Percentiles rank a stretch among this genome's conserved stretches.
phyloP scores from a whole-genome alignment of 2,329 filamentous ascomycete species.

The Huntiella decipiens region DNA sequence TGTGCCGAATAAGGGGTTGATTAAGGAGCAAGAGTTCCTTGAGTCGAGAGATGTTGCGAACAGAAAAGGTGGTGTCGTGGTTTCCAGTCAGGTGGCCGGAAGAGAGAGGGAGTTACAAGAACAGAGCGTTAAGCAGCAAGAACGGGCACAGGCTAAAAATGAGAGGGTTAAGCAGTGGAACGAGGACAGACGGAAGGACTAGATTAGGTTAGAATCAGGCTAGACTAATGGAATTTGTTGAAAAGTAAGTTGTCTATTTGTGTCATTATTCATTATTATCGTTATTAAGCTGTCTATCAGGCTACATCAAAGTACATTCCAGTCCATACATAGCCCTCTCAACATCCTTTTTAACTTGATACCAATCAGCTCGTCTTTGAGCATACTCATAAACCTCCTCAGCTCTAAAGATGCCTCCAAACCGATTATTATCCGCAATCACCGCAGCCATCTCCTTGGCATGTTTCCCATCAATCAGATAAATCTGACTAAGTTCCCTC shows the following conservation, averaged over 20 bases:
- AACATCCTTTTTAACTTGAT: constrained; percentile 67
- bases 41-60: not conserved
- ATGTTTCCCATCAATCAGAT: constrained; percentile 63
- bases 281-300: not conserved
- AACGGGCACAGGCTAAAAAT: no score
- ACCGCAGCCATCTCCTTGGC: constrained; percentile 90
- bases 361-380: constrained; percentile 87
- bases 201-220: no score
- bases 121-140: no score
- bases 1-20: not conserved
- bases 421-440: constrained; percentile 79
- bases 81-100: no score
- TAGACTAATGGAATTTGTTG: not conserved
- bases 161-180: no score
- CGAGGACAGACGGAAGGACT: no score
- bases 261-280: not conserved
- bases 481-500: constrained; percentile 85
- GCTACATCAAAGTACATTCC: constrained; percentile 69
- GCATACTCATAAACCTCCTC: constrained; percentile 98
- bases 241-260: not conserved
- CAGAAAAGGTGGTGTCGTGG: not conserved
- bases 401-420: constrained; percentile 78
- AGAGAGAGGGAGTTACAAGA: no score
- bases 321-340: constrained; percentile 96
- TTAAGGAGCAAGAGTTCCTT: not conserved